Conservation (phyloP, 495 filamentous ascomycete species). For the Rhizodiscina lignyota region DNA sequence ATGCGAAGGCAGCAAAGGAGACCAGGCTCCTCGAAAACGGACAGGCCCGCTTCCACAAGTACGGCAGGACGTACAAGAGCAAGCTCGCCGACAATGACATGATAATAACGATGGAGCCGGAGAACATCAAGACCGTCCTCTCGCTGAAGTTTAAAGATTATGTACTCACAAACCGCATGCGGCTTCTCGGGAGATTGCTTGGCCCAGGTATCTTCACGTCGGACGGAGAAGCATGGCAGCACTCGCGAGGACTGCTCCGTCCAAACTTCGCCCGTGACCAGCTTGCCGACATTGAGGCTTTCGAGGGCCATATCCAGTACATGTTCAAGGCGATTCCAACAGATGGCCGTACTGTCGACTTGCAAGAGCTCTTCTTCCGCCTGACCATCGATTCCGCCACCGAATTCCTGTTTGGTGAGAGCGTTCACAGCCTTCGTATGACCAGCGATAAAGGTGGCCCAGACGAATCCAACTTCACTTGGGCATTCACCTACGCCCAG, state of each 20-base stretch:
- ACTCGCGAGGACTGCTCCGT: conserved; percentile 42
- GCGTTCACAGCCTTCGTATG: conserved; percentile 23
- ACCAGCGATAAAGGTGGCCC: conserved; percentile 2
- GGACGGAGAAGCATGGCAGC: conserved; percentile 49
- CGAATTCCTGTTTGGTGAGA: conserved; percentile 56
- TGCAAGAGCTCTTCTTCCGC: conserved; percentile 49
- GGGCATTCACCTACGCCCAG: conserved; percentile 12
- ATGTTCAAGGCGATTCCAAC: conserved; percentile 28
- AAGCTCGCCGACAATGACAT: conserved; percentile 7
- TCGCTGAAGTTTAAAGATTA: conserved; percentile 44
- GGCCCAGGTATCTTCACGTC: conserved; percentile 57
- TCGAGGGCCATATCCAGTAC: conserved; percentile 42
- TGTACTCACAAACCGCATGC: conserved; percentile 32
- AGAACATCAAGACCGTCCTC: conserved; percentile 47
- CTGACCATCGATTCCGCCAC: conserved; percentile 55
- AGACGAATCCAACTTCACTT: conserved; percentile 9
- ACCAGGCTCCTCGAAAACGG: conserved; percentile 6
- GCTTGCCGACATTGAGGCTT: conserved; percentile 38
- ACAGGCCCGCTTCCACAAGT: conserved; percentile 10
- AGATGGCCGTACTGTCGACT: conserved; percentile 36
- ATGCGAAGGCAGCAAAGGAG: conserved; percentile 11
- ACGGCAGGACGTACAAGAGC: conserved; percentile 10
- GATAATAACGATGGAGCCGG: conserved; percentile 39
- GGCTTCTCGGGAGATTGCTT: conserved; percentile 35
- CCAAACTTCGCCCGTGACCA: conserved; percentile 47